Evolutionary conservation across 441 rosid species (phyloP).

Genomic region (Monsonia emarginata): DNA sequence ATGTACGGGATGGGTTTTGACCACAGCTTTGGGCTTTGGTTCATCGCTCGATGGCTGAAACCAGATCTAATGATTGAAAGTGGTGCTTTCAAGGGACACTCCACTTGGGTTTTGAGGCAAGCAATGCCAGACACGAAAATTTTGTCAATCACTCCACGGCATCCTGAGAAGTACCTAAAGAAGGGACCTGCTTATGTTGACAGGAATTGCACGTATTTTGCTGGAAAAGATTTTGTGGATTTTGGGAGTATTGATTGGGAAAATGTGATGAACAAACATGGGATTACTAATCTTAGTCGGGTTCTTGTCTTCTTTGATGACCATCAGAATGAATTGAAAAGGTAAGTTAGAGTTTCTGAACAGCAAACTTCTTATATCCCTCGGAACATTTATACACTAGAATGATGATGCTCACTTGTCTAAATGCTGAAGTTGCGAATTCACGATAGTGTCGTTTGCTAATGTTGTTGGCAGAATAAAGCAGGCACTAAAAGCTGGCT

Average conservation of each 20-base stretch:
- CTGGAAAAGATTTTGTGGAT: constrained; percentile 94
- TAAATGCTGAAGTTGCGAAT: not conserved
- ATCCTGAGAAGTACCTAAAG: constrained; percentile 78
- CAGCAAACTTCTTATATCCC: too few relatives aligned
- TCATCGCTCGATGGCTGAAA: constrained; percentile 72
- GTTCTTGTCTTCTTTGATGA: constrained; percentile 86
- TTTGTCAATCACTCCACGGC: constrained; percentile 73
- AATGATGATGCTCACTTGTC: not conserved
- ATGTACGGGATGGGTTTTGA: constrained; percentile 97
- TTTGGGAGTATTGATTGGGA: constrained; percentile 87
- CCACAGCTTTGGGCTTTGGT: constrained; percentile 98
- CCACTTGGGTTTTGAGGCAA: constrained; percentile 96
- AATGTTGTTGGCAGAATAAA: constrained; percentile 43
- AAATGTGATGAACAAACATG: constrained; percentile 51
- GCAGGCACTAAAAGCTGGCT: constrained; percentile 77
- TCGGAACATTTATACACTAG: not conserved
- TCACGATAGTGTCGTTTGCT: constrained; percentile 17
- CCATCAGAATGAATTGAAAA: constrained; percentile 91
- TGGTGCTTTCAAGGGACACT: constrained; percentile 96
- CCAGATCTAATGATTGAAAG: constrained; percentile 94
- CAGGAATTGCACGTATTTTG: constrained; percentile 85
- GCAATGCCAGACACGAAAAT: constrained; percentile 79
- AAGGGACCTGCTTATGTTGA: constrained; percentile 97
- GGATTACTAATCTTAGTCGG: constrained; percentile 47
- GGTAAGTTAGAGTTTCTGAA: constrained; percentile 31